Percentiles rank a stretch among this genome's conserved stretches.
These are phyloP conservation scores for Debaryomyces robertsiae DNA, from an alignment of 1,139 yeast genomes.

Conservation along the genomic window DNA sequence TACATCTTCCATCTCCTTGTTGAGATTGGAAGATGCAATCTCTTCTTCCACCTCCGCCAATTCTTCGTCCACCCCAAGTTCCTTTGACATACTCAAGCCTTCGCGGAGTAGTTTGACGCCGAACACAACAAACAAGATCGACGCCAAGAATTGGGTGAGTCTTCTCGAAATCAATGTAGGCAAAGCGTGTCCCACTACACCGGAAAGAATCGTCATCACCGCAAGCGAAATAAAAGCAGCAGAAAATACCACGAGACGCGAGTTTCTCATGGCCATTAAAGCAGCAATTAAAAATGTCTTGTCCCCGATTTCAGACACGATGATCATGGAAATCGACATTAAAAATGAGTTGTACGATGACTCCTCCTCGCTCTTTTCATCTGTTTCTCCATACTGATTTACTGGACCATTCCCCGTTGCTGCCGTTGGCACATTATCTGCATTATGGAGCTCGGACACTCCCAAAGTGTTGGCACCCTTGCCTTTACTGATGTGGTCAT, in stretches of 20 bases:
- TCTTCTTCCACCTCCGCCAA: constrained; percentile 97
- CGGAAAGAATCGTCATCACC: constrained; percentile 89
- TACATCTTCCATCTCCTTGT: constrained; percentile 50
- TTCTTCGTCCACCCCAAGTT: constrained; percentile 89
- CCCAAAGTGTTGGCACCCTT: constrained; percentile 22
- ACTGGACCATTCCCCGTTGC: constrained; percentile 25
- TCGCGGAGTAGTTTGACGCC: constrained; percentile 78
- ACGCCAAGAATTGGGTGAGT: constrained; percentile 80
- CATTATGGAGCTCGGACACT: constrained; percentile 28
- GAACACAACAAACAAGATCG: constrained; percentile 76
- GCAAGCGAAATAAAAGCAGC: constrained; percentile 87
- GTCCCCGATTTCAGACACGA: constrained; percentile 94
- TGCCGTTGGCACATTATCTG: constrained; percentile 37
- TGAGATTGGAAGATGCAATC: constrained; percentile 65
- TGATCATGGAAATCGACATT: constrained; percentile 81
- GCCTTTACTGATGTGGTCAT: constrained; percentile 4
- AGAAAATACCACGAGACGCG: constrained; percentile 77
- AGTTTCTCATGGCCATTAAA: constrained; percentile 95
- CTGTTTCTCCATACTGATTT: constrained; percentile 17
- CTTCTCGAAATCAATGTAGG: constrained; percentile 82
- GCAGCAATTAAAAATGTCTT: constrained; percentile 97
- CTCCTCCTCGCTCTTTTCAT: constrained; percentile 25
- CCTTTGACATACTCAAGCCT: constrained; percentile 80
- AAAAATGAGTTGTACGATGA: constrained; percentile 50
- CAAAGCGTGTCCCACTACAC: constrained; percentile 87